Conservation (phyloP, 371 early-diverging fungal species). For the Rhizopus delemar region DNA sequence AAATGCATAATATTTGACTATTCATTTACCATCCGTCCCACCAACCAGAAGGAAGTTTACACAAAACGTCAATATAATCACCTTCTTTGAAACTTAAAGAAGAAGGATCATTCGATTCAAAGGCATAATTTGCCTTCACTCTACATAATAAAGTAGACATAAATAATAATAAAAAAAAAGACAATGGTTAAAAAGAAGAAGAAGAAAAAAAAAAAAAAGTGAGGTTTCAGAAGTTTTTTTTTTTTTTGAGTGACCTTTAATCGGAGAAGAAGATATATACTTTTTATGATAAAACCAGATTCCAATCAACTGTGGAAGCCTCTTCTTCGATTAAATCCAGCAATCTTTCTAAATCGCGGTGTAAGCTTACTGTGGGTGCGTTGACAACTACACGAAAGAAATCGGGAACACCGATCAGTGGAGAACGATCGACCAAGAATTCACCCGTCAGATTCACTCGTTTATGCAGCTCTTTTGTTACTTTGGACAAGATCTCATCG, state of each 20-base stretch:
- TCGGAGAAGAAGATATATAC: background rate
- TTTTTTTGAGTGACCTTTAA: background rate
- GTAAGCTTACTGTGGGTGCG: slow-evolving; percentile 59
- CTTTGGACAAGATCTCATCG: slow-evolving; percentile 37
- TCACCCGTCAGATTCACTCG: slow-evolving; percentile 54
- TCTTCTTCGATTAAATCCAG: slow-evolving; percentile 59
- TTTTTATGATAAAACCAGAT: slow-evolving; percentile 5
- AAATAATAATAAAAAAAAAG: slow-evolving; percentile 12
- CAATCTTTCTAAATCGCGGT: slow-evolving; percentile 54
- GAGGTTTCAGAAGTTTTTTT: background rate
- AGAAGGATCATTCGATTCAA: slow-evolving; percentile 71
- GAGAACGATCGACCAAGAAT: slow-evolving; percentile 70
- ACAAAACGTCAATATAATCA: slow-evolving; percentile 81
- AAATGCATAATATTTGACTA: no score
- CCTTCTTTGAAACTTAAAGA: slow-evolving; percentile 69
- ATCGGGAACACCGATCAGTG: slow-evolving; percentile 53
- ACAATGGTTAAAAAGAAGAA: background rate
- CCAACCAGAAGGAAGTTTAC: slow-evolving; percentile 87
- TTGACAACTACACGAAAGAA: slow-evolving; percentile 79
- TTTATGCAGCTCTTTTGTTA: slow-evolving; percentile 58
- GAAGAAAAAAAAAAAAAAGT: slow-evolving; percentile 1
- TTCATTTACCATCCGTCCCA: slow-evolving; percentile 76
- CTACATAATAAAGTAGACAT: slow-evolving; percentile 33
- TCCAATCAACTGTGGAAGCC: slow-evolving; percentile 33
- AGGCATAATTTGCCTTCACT: slow-evolving; percentile 78